Base-by-base conservation (phyloP, 805 yeast genomes). In the Spathaspora girioi region DNA sequence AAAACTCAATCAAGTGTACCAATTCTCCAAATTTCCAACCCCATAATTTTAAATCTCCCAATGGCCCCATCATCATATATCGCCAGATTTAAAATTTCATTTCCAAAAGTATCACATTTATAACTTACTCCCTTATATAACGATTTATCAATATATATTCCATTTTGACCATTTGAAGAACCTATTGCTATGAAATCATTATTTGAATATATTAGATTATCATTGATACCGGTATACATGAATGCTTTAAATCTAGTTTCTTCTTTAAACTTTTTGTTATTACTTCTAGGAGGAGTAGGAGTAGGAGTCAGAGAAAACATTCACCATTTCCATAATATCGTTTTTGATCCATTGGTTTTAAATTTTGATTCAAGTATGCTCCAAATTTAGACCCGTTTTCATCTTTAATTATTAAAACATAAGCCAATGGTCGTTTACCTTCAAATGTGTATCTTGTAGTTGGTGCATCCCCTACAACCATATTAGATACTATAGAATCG, bases 251-350 rank as follows among this genome's bases (percentile, higher is more conserved):
- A 82, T 50, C 88, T 57, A 14, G 57, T 51, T 15, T 46, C 45
- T 20, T 48, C 14, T 23, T 45, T 48, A 14, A 17, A 15, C 40
- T 35, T 35, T 35, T 35, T 32, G 38, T 32, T 29, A 10, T 29
- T 35, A 11, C 40, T n/a, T 35, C 40, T 23, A 23, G 26, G 3
- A 23, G 26, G 3, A 6, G 26, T 4, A 23, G 26, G 26, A 4
- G 26, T 23, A 3, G 26, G 3, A 23, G 26, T 97, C 97, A 93
- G 19, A 93, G 74, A 60, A 94, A 92, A 63, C 98, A 91, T 66
- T 93, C 97, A 0, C 97, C 97, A 68, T 92, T 92, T 0, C 99
- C 99, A 59, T 85, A 87, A 69, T 84, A 93, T 51, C 89, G 76
- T 59, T 81, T 82, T 46, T 80, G 80, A 47, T 89, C 96, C 51